phyloP scores from a whole-genome alignment of 177 flowering plant genomes.

The Vitis hybrid region DNA sequence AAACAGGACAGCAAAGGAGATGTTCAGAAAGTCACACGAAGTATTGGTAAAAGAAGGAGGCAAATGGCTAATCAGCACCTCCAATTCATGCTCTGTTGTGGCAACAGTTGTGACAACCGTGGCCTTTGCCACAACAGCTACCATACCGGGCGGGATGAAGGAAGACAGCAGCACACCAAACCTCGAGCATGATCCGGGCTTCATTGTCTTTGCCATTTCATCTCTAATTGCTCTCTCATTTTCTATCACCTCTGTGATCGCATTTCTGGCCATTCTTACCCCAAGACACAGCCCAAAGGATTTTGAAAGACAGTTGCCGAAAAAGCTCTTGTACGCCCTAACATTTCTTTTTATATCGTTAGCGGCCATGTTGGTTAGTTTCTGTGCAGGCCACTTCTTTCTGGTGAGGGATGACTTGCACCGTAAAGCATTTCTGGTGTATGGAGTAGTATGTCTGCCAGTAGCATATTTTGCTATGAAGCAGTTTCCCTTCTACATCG shows the following conservation, averaged over 20 bases:
- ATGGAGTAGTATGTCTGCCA: slow-evolving; percentile 26
- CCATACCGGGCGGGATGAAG: slow-evolving; percentile 35
- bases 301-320: slow-evolving; percentile 27
- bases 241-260: slow-evolving; percentile 35
- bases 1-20: slow-evolving; percentile 22
- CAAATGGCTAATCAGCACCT: slow-evolving; percentile 38
- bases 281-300: slow-evolving; percentile 33
- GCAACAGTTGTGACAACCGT: slow-evolving; percentile 38
- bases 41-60: slow-evolving; percentile 20
- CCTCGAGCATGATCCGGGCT: slow-evolving; percentile 27
- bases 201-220: slow-evolving; percentile 33
- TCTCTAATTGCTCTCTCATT: slow-evolving; percentile 39
- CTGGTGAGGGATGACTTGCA: slow-evolving; percentile 27
- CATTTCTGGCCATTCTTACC: slow-evolving; percentile 44
- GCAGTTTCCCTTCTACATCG: slow-evolving; percentile 30
- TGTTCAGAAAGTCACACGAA: slow-evolving; percentile 30
- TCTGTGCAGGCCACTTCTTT: slow-evolving; percentile 45
- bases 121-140: slow-evolving; percentile 39
- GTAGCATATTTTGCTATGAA: slow-evolving; percentile 21
- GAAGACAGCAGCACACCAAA: slow-evolving; percentile 21
- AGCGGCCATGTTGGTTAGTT: slow-evolving; percentile 36
- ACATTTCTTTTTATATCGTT: slow-evolving; percentile 38
- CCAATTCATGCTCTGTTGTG: slow-evolving; percentile 39
- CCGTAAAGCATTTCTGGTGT: slow-evolving; percentile 29
- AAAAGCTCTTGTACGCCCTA: slow-evolving; percentile 31